These are phyloP conservation scores for Podila epigama DNA, from an alignment of 192 early-diverging fungal species.

Conservation along the genomic window DNA sequence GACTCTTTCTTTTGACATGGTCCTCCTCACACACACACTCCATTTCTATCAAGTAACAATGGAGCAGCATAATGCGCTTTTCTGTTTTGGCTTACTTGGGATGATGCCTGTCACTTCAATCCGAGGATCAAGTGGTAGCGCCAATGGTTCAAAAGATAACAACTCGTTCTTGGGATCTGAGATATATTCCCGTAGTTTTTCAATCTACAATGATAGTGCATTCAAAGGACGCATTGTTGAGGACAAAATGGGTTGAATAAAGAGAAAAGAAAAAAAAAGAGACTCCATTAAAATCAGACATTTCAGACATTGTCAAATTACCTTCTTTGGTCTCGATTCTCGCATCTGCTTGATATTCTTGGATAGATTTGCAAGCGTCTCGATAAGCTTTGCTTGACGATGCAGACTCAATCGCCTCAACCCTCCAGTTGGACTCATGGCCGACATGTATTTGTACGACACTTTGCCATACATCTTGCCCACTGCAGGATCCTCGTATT, in stretches of 20 bases:
- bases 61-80: background rate
- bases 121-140: slow-evolving; percentile 91
- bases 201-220: slow-evolving; percentile 65
- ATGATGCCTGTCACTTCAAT: slow-evolving; percentile 89
- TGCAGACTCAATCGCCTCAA: slow-evolving; percentile 76
- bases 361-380: slow-evolving; percentile 74
- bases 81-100: slow-evolving; percentile 73
- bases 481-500: slow-evolving; percentile 85
- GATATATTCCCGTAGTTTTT: slow-evolving; percentile 77
- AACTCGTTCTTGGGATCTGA: slow-evolving; percentile 87
- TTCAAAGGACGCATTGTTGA: background rate
- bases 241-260: background rate
- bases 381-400: slow-evolving; percentile 87
- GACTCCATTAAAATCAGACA: background rate
- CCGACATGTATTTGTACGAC: slow-evolving; percentile 80
- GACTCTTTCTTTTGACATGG: too few relatives aligned
- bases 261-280: background rate
- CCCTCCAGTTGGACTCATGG: slow-evolving; percentile 62
- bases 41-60: too few relatives aligned
- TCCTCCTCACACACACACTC: too few relatives aligned
- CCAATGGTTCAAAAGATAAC: slow-evolving; percentile 79
- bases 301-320: too few relatives aligned
- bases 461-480: slow-evolving; percentile 91
- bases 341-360: slow-evolving; percentile 78
- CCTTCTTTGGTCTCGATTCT: slow-evolving; percentile 88